phyloP scores from a whole-genome alignment of 2,329 filamentous ascomycete species.

The Penicillium sp. region DNA sequence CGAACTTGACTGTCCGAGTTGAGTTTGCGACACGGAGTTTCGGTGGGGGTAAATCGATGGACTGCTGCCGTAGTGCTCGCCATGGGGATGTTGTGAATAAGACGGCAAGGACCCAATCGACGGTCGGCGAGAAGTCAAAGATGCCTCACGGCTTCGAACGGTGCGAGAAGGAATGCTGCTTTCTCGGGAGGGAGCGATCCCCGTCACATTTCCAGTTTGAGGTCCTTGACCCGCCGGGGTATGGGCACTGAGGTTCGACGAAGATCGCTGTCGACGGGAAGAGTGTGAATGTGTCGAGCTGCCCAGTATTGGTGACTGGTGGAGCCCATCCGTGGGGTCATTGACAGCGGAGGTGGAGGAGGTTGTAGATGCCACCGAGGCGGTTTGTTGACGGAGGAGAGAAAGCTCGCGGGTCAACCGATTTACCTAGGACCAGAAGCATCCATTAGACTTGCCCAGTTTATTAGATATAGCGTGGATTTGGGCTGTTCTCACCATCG shows the following conservation, averaged over 20 bases:
- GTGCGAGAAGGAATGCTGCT: constrained; percentile 32
- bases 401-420: constrained; percentile 87
- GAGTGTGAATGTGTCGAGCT: constrained; percentile 58
- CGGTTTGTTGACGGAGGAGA: constrained; percentile 73
- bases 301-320: constrained; percentile 47
- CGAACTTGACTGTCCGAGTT: constrained; percentile 32
- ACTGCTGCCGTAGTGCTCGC: constrained; percentile 31
- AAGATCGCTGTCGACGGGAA: constrained; percentile 61
- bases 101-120: constrained; percentile 37
- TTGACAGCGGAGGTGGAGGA: constrained; percentile 60
- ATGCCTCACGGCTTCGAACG: constrained; percentile 48
- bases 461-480: too few species aligned
- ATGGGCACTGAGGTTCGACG: constrained; percentile 56
- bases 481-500: constrained; percentile 83
- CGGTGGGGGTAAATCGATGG: constrained; percentile 36
- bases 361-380: constrained; percentile 64
- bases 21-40: constrained; percentile 33
- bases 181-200: constrained; percentile 51
- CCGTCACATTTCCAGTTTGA: constrained; percentile 42
- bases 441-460: not conserved
- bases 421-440: constrained; percentile 69
- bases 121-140: constrained; percentile 44
- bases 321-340: constrained; percentile 51
- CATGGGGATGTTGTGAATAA: constrained; percentile 33
- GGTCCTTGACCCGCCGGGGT: constrained; percentile 42